phyloP scores from a whole-genome alignment of 2,329 filamentous ascomycete genomes.

The Helotiales sp. region DNA sequence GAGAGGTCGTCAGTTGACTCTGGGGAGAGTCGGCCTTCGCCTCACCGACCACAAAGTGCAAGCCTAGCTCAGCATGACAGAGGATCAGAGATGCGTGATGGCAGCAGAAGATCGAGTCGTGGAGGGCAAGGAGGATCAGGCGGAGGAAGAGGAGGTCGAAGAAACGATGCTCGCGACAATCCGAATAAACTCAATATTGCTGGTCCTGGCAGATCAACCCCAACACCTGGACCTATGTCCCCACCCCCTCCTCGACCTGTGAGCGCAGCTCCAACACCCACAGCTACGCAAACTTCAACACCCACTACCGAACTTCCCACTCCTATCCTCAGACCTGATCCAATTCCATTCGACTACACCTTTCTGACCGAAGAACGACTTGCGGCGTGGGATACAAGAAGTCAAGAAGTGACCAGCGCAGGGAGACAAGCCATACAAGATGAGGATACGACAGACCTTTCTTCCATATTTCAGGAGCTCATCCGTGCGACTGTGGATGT shows the following conservation, averaged over 20 bases:
- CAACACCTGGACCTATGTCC: conserved; percentile 44
- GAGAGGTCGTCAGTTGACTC: conserved; percentile 46
- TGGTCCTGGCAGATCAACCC: conserved; percentile 35
- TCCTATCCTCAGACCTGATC: conserved; percentile 40
- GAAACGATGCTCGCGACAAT: conserved; percentile 41
- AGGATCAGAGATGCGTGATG: conserved; percentile 54
- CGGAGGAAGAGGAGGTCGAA: conserved; percentile 36
- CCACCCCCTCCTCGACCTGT: conserved; percentile 39
- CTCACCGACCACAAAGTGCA: conserved; percentile 65
- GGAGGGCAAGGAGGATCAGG: conserved; percentile 48
- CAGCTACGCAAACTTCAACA: conserved; percentile 33
- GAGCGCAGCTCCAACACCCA: conserved; percentile 40
- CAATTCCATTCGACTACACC: conserved; percentile 68
- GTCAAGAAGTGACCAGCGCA: conserved; percentile 68
- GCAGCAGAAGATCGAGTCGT: conserved; percentile 52
- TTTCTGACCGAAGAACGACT: conserved; percentile 75
- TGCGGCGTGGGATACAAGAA: conserved; percentile 70
- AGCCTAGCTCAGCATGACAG: conserved; percentile 62
- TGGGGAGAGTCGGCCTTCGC: conserved; percentile 59
- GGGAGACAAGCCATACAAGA: conserved; percentile 68
- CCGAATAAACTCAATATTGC: conserved; percentile 38
- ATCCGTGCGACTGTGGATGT: conserved; percentile 75
- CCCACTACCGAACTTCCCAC: conserved; percentile 35
- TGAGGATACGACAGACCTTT: conserved; percentile 71
- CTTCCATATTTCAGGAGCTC: conserved; percentile 82